Percentiles rank a stretch among this genome's conserved stretches.
These are phyloP conservation scores for Apocynum venetum DNA, from an alignment of 257 asterid species.

Conservation along the genomic window DNA sequence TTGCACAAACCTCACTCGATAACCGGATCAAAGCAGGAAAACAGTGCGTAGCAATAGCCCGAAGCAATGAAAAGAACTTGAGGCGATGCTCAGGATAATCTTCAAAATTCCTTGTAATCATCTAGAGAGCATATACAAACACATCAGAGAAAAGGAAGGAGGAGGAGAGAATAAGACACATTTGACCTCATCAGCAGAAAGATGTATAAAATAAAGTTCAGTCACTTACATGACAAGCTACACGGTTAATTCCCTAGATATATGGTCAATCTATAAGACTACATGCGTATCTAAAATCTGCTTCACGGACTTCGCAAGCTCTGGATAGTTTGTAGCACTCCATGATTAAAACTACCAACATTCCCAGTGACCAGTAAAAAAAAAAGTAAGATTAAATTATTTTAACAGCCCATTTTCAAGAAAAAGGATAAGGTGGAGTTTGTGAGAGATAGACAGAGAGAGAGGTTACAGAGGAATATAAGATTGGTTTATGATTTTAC, in stretches of 20 bases:
- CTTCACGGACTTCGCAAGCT: background rate
- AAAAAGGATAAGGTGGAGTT: background rate
- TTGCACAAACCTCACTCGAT: constrained; percentile 70
- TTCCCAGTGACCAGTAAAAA: background rate
- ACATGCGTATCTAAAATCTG: background rate
- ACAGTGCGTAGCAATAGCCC: constrained; percentile 91
- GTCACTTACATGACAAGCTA: background rate
- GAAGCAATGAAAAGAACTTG: constrained; percentile 88
- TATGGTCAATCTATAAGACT: background rate
- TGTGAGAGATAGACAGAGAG: background rate
- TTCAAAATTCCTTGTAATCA: constrained; percentile 95
- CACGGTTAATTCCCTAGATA: background rate
- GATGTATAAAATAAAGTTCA: background rate
- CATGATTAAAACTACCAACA: background rate
- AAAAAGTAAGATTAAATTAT: background rate
- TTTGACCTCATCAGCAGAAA: background rate
- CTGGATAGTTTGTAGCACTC: background rate
- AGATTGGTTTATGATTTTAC: background rate
- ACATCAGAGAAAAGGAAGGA: background rate
- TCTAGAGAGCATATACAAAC: constrained; percentile 39
- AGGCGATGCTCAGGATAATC: constrained; percentile 99
- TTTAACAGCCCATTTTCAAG: background rate
- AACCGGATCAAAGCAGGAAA: constrained; percentile 84
- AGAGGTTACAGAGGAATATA: background rate
- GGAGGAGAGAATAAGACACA: background rate